A percentile compares a stretch with the other conserved stretches of the same genome.
These are phyloP conservation scores for Magnaporthiopsis poae DNA, from an alignment of 2,329 filamentous ascomycete genomes.

Conservation along the genomic window DNA sequence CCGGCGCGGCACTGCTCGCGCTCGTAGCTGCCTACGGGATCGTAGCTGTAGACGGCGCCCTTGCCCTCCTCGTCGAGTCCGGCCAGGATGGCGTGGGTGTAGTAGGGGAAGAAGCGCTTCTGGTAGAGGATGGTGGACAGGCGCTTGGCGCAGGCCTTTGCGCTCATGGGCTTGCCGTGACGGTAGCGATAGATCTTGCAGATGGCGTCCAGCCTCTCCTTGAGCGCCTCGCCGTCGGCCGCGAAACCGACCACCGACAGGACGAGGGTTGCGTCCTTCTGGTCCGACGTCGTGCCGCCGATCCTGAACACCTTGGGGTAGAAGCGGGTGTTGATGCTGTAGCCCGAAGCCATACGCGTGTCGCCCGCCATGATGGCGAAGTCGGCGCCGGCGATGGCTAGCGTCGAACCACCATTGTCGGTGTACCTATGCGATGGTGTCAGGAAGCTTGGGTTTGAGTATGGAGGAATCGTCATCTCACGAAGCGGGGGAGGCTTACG, in stretches of 20 bases:
- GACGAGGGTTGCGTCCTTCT: conserved; percentile 75
- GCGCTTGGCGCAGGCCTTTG: conserved; percentile 88
- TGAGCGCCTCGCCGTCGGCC: conserved; percentile 85
- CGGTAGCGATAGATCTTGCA: conserved; percentile 99
- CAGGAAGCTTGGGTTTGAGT: neutral
- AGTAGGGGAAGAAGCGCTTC: conserved; percentile 99
- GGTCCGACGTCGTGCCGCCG: conserved; percentile 76
- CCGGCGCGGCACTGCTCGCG: conserved; percentile 90
- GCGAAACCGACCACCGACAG: conserved; percentile 93
- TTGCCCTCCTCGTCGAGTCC: conserved; percentile 90
- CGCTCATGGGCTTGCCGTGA: conserved; percentile 90
- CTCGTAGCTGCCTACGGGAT: conserved; percentile 96
- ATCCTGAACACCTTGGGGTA: conserved; percentile 95
- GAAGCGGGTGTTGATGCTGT: conserved; percentile 97
- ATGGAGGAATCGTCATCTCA: neutral
- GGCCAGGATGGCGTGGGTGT: conserved; percentile 86
- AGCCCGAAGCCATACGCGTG: conserved; percentile 88
- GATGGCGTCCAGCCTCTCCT: conserved; percentile 84
- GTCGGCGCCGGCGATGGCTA: conserved; percentile 86
- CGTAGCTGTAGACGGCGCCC: conserved; percentile 92
- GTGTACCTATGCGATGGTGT: conserved; percentile 57
- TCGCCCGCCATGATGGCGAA: conserved; percentile 96
- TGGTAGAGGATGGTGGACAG: conserved; percentile 90
- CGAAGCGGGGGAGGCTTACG: conserved; percentile 48
- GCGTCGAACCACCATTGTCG: conserved; percentile 92